Base-by-base conservation (phyloP, 2,329 filamentous ascomycete species). In the Ceratocystis eucalypticola region DNA sequence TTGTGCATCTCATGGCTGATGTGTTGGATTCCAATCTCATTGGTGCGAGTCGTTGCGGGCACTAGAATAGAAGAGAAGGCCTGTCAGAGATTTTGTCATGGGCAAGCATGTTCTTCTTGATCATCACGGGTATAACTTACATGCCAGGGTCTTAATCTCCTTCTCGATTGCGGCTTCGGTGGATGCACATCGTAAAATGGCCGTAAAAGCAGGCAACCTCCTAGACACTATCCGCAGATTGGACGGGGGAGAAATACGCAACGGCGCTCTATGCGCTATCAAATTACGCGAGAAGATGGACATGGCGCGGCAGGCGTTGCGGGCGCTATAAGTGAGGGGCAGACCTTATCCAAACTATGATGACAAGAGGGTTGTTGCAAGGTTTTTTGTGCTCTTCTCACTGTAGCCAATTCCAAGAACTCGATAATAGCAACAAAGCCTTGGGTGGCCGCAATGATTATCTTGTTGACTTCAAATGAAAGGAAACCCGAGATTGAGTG, bases 1-100 rank as follows among this genome's bases (percentile, higher is more conserved):
- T 83, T 74, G 75, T 93, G 89, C 57, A 99, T 81, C 78, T 92
- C 82, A 68, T 82, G 80, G 79, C 91, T 96, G 71, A 99, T 79
- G 72, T 97, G 93, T 77, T 99, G 94, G 48, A 99, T 90, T 65
- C 90, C 91, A 71, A 99, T 92, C 71, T 95, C 89, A 76, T 95
- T 99, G 78, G 88, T 90, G 70, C 94, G 86, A 62, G 90, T 80
- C 66, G 82, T 76, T 5, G 83, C 81, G 0, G 76, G 72, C 37
- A 82, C 78, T 80, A 69, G 50, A 25, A 65, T 53, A 22, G 30
- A 10, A 22, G 48, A 22, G 48, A 28, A 68, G 68, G 67, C 68
- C 71, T 67, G 55, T 67, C 22, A 68, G 37, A 33, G 33, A 53
- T 28, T 41, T 64, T n/a, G 46, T 41, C 61, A 46, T 64, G 37